Evolutionary conservation across 805 yeast genomes (phyloP).

Genomic region (Pichia cephalocereana): DNA sequence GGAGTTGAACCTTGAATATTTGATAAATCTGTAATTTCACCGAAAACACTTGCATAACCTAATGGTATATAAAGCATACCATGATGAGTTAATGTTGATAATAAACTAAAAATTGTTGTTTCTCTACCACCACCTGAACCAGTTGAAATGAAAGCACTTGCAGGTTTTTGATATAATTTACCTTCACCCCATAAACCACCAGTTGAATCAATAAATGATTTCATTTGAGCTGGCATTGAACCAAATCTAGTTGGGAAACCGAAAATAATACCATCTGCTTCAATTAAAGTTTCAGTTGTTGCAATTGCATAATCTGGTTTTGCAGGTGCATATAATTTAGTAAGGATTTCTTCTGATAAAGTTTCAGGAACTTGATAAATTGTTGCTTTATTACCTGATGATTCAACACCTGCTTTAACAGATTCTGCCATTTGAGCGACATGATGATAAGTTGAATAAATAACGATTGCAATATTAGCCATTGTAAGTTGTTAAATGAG

Average conservation of each 20-base stretch:
- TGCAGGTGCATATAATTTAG: slow-evolving; percentile 51
- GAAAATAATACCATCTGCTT: slow-evolving; percentile 74
- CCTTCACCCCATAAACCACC: slow-evolving; percentile 77
- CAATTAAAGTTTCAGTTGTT: slow-evolving; percentile 46
- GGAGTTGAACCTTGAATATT: slow-evolving; percentile 69
- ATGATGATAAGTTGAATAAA: slow-evolving; percentile 77
- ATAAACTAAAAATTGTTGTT: slow-evolving; percentile 50
- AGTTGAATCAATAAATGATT: slow-evolving; percentile 67
- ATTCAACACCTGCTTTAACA: slow-evolving; percentile 56
- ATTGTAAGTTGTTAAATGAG: slow-evolving; percentile 1
- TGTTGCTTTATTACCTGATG: slow-evolving; percentile 62
- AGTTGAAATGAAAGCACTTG: slow-evolving; percentile 63
- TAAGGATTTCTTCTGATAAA: slow-evolving; percentile 48
- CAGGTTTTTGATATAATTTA: slow-evolving; percentile 63
- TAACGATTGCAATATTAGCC: slow-evolving; percentile 32
- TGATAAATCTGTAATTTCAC: slow-evolving; percentile 39
- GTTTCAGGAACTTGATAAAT: slow-evolving; percentile 75
- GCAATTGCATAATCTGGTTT: slow-evolving; percentile 60
- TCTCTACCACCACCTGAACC: slow-evolving; percentile 87
- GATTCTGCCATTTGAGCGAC: slow-evolving; percentile 57
- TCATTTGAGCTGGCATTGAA: slow-evolving; percentile 68
- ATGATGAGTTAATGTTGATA: slow-evolving; percentile 66
- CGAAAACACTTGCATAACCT: slow-evolving; percentile 54
- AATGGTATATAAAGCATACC: slow-evolving; percentile 75
- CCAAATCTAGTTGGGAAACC: slow-evolving; percentile 89